These are phyloP conservation scores for Ceratobasidium papillatum DNA, from an alignment of 1,284 basidiomycete species.

Conservation along the genomic window DNA sequence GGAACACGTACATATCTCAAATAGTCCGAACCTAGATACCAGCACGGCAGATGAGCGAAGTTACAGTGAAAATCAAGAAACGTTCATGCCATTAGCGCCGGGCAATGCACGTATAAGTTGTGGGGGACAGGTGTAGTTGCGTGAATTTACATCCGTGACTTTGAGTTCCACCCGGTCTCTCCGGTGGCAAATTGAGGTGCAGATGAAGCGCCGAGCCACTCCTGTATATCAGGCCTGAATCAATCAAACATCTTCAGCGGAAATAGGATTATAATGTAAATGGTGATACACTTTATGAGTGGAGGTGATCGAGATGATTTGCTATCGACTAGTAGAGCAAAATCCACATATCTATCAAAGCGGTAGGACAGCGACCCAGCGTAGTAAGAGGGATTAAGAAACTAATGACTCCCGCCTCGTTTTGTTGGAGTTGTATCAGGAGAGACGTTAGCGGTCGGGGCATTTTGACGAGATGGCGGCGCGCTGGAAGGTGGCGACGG, in stretches of 20 bases:
- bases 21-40: slow-evolving; percentile 6
- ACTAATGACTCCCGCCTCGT: not conserved
- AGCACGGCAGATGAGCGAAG: not conserved
- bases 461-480: not conserved
- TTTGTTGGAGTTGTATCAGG: not conserved
- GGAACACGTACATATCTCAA: not conserved
- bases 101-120: not conserved
- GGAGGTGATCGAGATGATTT: not conserved
- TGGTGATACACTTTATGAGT: not conserved
- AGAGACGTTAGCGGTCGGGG: slow-evolving; percentile 10
- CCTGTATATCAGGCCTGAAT: not conserved
- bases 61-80: not conserved
- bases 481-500: slow-evolving; percentile 6
- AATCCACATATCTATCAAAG: not conserved
- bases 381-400: too few relatives aligned
- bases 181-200: not conserved
- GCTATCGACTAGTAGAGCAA: not conserved
- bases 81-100: not conserved
- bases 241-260: not conserved
- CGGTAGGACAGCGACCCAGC: not conserved
- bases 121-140: not conserved
- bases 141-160: not conserved
- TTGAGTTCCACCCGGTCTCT: not conserved
- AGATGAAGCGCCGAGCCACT: not conserved
- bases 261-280: slow-evolving; percentile 7